Percentiles rank a stretch among this genome's conserved stretches.
Conservation (phyloP, 495 filamentous ascomycete genomes). For the Aspergillus steynii region DNA sequence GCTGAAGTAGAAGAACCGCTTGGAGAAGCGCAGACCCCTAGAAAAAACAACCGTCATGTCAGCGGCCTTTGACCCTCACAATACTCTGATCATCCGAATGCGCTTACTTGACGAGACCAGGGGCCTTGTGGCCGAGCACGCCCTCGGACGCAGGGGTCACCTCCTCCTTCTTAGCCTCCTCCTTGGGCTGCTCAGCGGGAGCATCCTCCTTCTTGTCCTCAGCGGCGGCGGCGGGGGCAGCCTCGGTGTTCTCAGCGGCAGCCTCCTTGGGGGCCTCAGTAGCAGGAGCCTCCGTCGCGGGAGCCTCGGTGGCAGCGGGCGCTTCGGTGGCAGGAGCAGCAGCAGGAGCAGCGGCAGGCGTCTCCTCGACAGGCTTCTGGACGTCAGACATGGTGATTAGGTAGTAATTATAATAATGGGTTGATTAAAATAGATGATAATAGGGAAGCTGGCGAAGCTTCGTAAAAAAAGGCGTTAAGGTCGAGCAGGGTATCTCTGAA, state of each 20-base stretch:
- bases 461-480: conserved; percentile 20
- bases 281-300: conserved; percentile 36
- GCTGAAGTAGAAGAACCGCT: conserved; percentile 93
- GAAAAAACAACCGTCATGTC: conserved; percentile 20
- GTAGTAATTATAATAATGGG: conserved; percentile 35
- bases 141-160: conserved; percentile 64
- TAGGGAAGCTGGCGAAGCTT: conserved; percentile 30
- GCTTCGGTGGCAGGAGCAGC: conserved; percentile 38
- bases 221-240: conserved; percentile 38
- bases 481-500: conserved; percentile 34
- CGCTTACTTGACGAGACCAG: conserved; percentile 87
- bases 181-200: conserved; percentile 48
- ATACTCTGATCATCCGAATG: conserved; percentile 5
- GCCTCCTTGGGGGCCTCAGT: conserved; percentile 39
- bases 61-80: background rate
- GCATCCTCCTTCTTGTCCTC: conserved; percentile 43
- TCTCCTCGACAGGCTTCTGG: conserved; percentile 52
- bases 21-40: conserved; percentile 66
- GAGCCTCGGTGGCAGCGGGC: conserved; percentile 25
- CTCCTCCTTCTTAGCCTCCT: conserved; percentile 52
- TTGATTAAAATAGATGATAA: conserved; percentile 19
- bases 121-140: conserved; percentile 79
- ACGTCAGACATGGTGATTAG: conserved; percentile 47
- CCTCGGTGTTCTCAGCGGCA: conserved; percentile 36
- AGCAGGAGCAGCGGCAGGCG: conserved; percentile 41